Percentiles rank a stretch among this genome's conserved stretches.
phyloP scores from a whole-genome alignment of 306 rosid species.

The Trifolium fragiferum region DNA sequence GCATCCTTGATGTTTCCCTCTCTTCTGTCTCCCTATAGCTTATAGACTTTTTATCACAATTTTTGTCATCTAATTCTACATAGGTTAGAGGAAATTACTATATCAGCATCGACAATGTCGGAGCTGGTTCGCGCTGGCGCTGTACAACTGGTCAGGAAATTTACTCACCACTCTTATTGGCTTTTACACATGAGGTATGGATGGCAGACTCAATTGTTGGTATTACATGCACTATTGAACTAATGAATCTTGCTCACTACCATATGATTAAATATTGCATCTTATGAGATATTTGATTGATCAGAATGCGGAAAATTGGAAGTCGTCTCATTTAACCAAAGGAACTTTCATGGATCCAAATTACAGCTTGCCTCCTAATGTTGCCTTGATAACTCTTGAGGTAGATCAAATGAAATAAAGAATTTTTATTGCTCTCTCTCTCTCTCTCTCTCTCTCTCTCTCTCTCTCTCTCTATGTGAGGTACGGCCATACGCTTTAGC shows the following conservation, averaged over 20 bases:
- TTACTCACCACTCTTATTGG: conserved; percentile 72
- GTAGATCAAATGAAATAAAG: conserved; percentile 42
- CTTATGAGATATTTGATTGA: conserved; percentile 25
- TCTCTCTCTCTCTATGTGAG: too few relatives aligned
- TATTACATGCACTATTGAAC: background rate
- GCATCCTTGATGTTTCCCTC: background rate
- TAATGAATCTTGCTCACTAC: conserved; percentile 4
- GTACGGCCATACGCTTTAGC: too few relatives aligned
- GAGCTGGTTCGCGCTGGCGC: conserved; percentile 78
- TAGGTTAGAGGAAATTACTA: conserved; percentile 78
- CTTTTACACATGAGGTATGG: conserved; percentile 70
- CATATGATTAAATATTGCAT: background rate
- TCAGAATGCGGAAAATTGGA: conserved; percentile 71
- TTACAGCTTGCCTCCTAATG: conserved; percentile 81
- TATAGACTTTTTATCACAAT: background rate
- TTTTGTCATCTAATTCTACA: conserved; percentile 21
- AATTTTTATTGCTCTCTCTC: background rate
- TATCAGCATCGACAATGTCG: conserved; percentile 52
- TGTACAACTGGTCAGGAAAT: conserved; percentile 76
- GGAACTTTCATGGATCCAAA: conserved; percentile 60
- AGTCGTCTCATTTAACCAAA: conserved; percentile 59
- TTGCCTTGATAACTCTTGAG: conserved; percentile 89
- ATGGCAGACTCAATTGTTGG: conserved; percentile 14
- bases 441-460: too few relatives aligned
- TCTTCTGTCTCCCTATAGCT: background rate